A percentile compares a stretch with the other conserved stretches of the same genome.
These are phyloP conservation scores for Pseudogymnoascus sp. DNA, from an alignment of 2,329 filamentous ascomycete species.

Conservation along the genomic window DNA sequence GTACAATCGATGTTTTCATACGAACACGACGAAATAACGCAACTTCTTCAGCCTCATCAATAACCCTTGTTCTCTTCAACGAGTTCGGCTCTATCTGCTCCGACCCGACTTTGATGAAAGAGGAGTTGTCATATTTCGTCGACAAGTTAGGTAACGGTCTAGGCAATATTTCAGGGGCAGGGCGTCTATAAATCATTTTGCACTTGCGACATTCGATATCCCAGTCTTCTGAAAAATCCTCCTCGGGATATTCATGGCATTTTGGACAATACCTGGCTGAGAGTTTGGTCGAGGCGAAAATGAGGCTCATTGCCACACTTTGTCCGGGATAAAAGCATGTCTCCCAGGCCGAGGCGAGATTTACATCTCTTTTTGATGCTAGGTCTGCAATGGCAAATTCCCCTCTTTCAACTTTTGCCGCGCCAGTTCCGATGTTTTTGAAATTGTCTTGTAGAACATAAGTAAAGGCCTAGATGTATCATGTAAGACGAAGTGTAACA, in stretches of 20 bases:
- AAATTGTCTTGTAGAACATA: conserved; percentile 25
- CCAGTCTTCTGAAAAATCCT: not conserved
- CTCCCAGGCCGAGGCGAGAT: conserved; percentile 21
- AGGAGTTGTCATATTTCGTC: not conserved
- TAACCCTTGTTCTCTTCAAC: not conserved
- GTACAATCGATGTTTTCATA: not conserved
- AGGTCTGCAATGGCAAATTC: conserved; percentile 26
- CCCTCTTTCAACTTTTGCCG: conserved; percentile 21
- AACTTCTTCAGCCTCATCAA: not conserved
- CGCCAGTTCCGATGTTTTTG: conserved; percentile 14
- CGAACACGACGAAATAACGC: conserved; percentile 11
- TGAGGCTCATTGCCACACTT: conserved; percentile 27
- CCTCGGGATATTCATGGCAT: not conserved
- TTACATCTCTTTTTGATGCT: conserved; percentile 17
- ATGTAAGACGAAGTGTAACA: not conserved
- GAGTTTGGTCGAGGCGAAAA: conserved; percentile 17
- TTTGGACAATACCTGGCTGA: not conserved
- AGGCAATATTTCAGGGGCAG: not conserved
- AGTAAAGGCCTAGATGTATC: conserved; percentile 18
- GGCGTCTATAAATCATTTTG: not conserved
- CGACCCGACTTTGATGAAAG: not conserved
- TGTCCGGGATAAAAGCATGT: conserved; percentile 28
- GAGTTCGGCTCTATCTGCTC: not conserved
- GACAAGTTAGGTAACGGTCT: not conserved
- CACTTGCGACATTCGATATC: not conserved